phyloP scores from a whole-genome alignment of 2,329 filamentous ascomycete genomes.

The Penicillium rolfsii region DNA sequence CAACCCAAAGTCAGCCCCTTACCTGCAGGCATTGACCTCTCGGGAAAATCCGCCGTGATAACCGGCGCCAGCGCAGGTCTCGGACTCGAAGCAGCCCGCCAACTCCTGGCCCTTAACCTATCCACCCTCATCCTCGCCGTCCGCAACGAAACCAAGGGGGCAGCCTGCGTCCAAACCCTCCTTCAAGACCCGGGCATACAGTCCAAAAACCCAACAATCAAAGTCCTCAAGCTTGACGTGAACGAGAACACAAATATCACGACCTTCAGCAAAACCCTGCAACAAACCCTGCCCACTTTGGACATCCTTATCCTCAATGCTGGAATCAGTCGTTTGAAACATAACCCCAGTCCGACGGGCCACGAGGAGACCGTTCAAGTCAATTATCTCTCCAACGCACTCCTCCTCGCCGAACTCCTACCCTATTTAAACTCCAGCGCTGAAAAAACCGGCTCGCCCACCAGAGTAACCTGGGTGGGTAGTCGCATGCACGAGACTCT shows the following conservation, averaged over 20 bases:
- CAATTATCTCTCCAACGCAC: conserved; percentile 35
- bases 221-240: conserved; percentile 27
- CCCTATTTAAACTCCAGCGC: conserved; percentile 33
- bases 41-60: conserved; percentile 31
- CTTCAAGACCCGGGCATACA: conserved; percentile 6
- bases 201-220: conserved; percentile 15
- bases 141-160: conserved; percentile 29
- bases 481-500: conserved; percentile 18
- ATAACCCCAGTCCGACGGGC: conserved; percentile 29
- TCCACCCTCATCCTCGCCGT: conserved; percentile 31
- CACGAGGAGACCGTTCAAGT: conserved; percentile 47
- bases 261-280: conserved; percentile 25
- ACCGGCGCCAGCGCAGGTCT: conserved; percentile 35
- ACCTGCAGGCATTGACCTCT: conserved; percentile 19
- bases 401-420: conserved; percentile 31
- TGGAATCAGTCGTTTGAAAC: conserved; percentile 20
- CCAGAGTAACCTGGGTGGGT: conserved; percentile 28
- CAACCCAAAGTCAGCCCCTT: conserved; percentile 13
- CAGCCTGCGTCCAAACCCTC: conserved; percentile 10
- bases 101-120: conserved; percentile 27
- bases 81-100: conserved; percentile 30
- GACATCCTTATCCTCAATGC: conserved; percentile 34
- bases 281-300: conserved; percentile 9
- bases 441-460: conserved; percentile 13
- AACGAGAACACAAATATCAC: conserved; percentile 24